Conservation (phyloP, 2,329 filamentous ascomycete genomes). For the Chlorencoelia australis region DNA sequence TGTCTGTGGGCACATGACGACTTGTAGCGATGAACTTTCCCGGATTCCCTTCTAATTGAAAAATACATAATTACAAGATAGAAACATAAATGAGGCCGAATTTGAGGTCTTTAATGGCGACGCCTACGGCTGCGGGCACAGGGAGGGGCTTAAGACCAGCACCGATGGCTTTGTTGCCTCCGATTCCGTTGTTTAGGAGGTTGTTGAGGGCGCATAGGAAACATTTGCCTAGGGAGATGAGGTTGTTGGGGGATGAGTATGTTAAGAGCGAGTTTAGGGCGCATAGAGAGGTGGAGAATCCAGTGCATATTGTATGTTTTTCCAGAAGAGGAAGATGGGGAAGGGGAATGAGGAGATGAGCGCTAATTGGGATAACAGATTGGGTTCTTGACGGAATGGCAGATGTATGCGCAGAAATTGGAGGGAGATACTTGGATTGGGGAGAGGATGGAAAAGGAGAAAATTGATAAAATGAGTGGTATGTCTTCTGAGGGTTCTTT, state of each 20-base stretch:
- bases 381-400: constrained; percentile 94
- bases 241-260: constrained; percentile 83
- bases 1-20: constrained; percentile 1
- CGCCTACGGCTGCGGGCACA: constrained; percentile 16
- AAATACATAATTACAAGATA: too few species aligned
- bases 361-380: constrained; percentile 44
- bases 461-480: constrained; percentile 94
- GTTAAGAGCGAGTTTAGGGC: constrained; percentile 86
- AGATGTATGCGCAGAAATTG: constrained; percentile 83
- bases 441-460: constrained; percentile 70
- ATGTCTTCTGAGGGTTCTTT: constrained; percentile 26
- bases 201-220: constrained; percentile 79
- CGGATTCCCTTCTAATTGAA: too few species aligned
- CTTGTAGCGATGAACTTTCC: too few species aligned
- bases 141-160: constrained; percentile 17
- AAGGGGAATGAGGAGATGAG: too few species aligned
- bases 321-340: not conserved
- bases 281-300: constrained; percentile 78
- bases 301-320: constrained; percentile 68
- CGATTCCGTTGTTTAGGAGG: constrained; percentile 76
- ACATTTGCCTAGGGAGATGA: constrained; percentile 61
- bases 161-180: constrained; percentile 25
- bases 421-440: constrained; percentile 81
- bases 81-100: too few species aligned
- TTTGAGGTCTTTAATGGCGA: constrained; percentile 21